These are phyloP conservation scores for Pulveroboletus sp. DNA, from an alignment of 768 basidiomycete species.

Conservation along the genomic window DNA sequence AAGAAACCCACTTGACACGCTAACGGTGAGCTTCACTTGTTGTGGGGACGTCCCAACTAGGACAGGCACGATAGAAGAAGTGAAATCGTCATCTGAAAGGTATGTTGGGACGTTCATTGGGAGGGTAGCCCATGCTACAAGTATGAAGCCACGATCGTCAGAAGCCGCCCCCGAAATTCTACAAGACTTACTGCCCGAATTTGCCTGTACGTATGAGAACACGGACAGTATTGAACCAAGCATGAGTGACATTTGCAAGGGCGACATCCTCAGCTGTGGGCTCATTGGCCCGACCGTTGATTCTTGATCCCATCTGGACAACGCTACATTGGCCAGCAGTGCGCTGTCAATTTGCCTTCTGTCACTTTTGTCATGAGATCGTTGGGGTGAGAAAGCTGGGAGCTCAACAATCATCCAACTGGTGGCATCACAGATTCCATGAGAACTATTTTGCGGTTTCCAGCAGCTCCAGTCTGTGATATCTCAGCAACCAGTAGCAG, in stretches of 20 bases:
- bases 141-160: background rate
- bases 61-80: conserved; percentile 15
- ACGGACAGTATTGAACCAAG: conserved; percentile 1
- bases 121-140: conserved; percentile 23
- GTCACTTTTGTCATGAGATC: too few species aligned
- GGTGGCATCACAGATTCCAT: too few species aligned
- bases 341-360: too few species aligned
- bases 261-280: background rate
- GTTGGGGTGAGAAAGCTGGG: too few species aligned
- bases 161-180: background rate
- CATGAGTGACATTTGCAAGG: background rate
- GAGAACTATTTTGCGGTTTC: too few species aligned
- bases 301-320: too few species aligned
- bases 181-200: conserved; percentile 10
- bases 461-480: too few species aligned
- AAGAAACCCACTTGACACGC: conserved; percentile 9
- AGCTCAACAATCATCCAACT: too few species aligned
- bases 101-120: conserved; percentile 19
- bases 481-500: too few species aligned
- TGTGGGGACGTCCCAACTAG: conserved; percentile 28
- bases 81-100: conserved; percentile 9
- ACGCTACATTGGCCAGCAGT: too few species aligned
- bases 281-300: background rate
- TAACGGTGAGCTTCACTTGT: conserved; percentile 23
- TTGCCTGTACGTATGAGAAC: conserved; percentile 9